Base-by-base conservation (phyloP, 257 asterid genomes). In the Solanum corneliomulleri region DNA sequence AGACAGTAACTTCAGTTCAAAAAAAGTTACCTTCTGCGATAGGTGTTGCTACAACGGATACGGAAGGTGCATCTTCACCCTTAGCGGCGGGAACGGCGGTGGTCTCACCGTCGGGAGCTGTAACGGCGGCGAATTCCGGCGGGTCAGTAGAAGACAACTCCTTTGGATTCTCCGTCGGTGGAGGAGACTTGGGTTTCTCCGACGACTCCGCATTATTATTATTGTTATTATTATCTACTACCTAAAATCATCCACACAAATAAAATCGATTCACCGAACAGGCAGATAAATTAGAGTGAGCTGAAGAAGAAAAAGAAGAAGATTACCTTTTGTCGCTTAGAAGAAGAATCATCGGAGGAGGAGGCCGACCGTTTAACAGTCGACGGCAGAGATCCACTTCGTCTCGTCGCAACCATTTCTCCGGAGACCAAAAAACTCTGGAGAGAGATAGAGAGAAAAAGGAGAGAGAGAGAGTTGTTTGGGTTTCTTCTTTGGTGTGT, bases 321-420 rank as follows among this genome's bases (percentile, higher is more conserved):
- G 81, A 71, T 91, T 91, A 92, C 96, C 96, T 93, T 95, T 56
- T 88, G 95, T 75, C 98, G 98, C 92, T 95, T 95, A 31, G 98
- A 93, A 21, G 98, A 93, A 86, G 95, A 90, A 83, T 91, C 95
- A 82, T 90, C 95, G 88, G 94, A 89, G 90, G 96, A 91, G 58
- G 96, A 94, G 72, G 96, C 92, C 44, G 97, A 91, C 85, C 98
- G 95, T 93, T 93, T 95, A 89, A 90, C 92, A 87, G 90, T 93
- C 78, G 96, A 90, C 89, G 97, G 94, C 80, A 93, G 95, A 93
- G 98, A 95, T 95, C 98, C 98, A 91, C 96, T 95, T 91, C 98
- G 92, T 93, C 98, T 94, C 82, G 97, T 95, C 88, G 98, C 92
- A 90, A 95, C 98, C 98, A 95, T 95, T 84, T 87, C 88, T 82